These are phyloP conservation scores for Poteriospumella lacustris DNA, from an alignment of 108 stramenopile genomes.

Conservation along the genomic window DNA sequence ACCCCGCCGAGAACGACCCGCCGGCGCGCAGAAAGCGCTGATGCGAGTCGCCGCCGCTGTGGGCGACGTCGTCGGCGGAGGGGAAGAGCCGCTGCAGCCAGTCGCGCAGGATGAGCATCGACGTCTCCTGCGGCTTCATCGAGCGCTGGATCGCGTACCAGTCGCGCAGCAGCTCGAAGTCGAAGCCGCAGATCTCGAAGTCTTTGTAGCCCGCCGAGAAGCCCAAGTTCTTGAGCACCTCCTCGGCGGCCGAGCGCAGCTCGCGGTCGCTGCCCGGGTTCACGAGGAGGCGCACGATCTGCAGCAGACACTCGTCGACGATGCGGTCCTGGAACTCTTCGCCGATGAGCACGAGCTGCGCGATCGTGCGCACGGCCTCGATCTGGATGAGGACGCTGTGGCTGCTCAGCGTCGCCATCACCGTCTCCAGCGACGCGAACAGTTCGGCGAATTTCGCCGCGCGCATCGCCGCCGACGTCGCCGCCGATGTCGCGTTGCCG, in stretches of 20 bases:
- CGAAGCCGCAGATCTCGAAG: not conserved
- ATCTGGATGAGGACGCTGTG: not conserved
- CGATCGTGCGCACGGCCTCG: not conserved
- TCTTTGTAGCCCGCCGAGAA: slow-evolving; percentile 1
- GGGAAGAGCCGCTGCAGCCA: slow-evolving; percentile 8
- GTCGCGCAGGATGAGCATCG: not conserved
- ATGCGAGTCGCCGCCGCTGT: not conserved
- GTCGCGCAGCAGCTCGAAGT: slow-evolving; percentile 8
- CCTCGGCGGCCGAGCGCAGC: not conserved
- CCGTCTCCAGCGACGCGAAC: not conserved
- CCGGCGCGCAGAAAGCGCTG: too few species aligned
- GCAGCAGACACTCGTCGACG: not conserved
- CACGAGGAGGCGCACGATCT: not conserved
- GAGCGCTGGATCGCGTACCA: slow-evolving; percentile 20
- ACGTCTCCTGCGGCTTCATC: not conserved
- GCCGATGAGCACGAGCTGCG: not conserved
- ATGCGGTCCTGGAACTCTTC: not conserved
- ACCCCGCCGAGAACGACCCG: too few species aligned
- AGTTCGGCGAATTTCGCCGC: not conserved
- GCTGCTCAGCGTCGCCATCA: not conserved
- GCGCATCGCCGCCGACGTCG: not conserved
- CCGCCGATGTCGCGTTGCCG: too few species aligned
- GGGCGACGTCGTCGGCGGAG: not conserved
- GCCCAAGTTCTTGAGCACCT: slow-evolving; percentile 10
- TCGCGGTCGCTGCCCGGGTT: not conserved